Evolutionary conservation across 129 eudicot genomes (phyloP), one percentile per base, ranked within the genome.

Genomic region (Apium graveolens): DNA sequence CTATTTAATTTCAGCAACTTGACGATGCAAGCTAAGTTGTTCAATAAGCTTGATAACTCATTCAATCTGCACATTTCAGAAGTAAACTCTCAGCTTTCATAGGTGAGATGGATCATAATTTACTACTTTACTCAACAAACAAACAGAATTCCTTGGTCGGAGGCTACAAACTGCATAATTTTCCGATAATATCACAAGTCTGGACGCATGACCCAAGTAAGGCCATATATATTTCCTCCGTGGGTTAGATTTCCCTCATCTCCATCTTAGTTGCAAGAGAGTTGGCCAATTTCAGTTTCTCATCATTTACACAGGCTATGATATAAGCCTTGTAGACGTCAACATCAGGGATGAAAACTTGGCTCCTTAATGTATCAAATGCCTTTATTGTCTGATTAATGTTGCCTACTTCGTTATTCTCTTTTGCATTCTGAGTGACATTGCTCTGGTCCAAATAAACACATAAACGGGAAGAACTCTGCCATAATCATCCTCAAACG

Each of bases 401-500:
- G 72, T 91, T 89, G 63, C 93, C 93, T 0, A 86, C 79, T 79
- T 88, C n/a, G n/a, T n/a, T n/a, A n/a, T n/a, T n/a, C n/a, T n/a
- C n/a, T n/a, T n/a, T n/a, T n/a, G n/a, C n/a, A n/a, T n/a, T n/a
- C n/a, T n/a, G n/a, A n/a, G n/a, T n/a, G n/a, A n/a, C n/a, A 24
- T 88, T 35, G 70, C 72, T 86, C 21, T 82, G 85, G 62, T 91
- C 97, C 84, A 94, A 84, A 85, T 94, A 83, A 94, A 94, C 12
- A 94, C 85, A 79, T 85, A 94, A 39, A 94, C 97, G 8, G 96
- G 98, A 73, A 94, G 85, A 76, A 91, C 88, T 86, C 98, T 85
- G 18, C 90, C 93, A 48, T 84, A 80, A 29, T 94, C 98, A 39
- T 94, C 98, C 78, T 91, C 98, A 0, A 44, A 45, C 7, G 91